These are phyloP conservation scores for Acanthamoeba lenticulata DNA, from an alignment of 208 protist species.

Conservation along the genomic window DNA sequence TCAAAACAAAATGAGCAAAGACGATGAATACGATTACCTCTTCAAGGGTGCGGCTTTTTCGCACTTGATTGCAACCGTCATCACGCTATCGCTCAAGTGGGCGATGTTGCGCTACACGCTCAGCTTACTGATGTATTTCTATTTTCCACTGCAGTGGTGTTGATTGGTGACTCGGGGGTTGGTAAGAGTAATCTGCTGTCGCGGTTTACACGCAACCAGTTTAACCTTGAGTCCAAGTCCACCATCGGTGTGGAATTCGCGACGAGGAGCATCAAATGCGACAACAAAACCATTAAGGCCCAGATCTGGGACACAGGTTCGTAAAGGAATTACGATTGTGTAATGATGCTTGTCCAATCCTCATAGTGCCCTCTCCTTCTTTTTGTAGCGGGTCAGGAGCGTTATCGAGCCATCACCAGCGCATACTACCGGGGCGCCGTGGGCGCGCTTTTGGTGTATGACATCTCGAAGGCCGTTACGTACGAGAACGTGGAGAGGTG, in stretches of 20 bases:
- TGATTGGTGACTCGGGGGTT: conserved; percentile 91
- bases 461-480: conserved; percentile 97
- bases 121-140: too few species aligned
- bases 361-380: neutral
- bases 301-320: conserved; percentile 98
- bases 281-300: conserved; percentile 97
- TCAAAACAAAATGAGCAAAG: conserved; percentile 70
- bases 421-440: conserved; percentile 97
- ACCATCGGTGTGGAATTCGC: conserved; percentile 90
- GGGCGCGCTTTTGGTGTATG: conserved; percentile 98
- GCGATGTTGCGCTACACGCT: neutral
- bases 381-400: conserved; percentile 95
- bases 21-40: conserved; percentile 81
- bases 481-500: conserved; percentile 98
- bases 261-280: conserved; percentile 85
- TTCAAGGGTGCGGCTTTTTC: conserved; percentile 73
- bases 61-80: neutral
- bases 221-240: conserved; percentile 91
- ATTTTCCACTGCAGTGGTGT: conserved; percentile 83
- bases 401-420: conserved; percentile 98
- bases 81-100: neutral
- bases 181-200: conserved; percentile 91
- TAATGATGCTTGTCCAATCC: conserved; percentile 45
- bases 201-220: conserved; percentile 91
- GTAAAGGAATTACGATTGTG: neutral